These are phyloP conservation scores for Gaeumannomyces sp. DNA, from an alignment of 2,329 filamentous ascomycete genomes.

Conservation along the genomic window DNA sequence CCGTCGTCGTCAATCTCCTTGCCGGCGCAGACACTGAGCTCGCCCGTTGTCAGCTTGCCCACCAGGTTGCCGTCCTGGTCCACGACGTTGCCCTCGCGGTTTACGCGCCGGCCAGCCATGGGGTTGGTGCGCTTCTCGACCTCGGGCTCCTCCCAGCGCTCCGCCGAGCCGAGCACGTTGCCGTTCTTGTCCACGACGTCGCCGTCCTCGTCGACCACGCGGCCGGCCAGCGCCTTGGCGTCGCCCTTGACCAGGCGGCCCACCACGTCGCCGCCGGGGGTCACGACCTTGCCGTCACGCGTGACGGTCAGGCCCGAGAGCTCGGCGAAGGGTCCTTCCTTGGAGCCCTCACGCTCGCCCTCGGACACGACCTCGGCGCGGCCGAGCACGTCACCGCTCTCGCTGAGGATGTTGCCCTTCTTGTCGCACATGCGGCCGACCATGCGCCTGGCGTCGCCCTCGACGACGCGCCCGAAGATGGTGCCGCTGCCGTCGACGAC, in stretches of 20 bases:
- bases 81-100: slow-evolving; percentile 52
- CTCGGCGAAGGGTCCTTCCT: slow-evolving; percentile 65
- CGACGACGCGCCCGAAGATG: slow-evolving; percentile 59
- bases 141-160: slow-evolving; percentile 52
- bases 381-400: slow-evolving; percentile 65
- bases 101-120: slow-evolving; percentile 48
- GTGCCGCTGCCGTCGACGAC: slow-evolving; percentile 47
- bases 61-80: slow-evolving; percentile 55
- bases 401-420: slow-evolving; percentile 65
- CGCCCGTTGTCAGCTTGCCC: slow-evolving; percentile 63
- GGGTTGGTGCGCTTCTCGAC: slow-evolving; percentile 46
- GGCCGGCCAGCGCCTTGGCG: slow-evolving; percentile 64
- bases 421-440: slow-evolving; percentile 66
- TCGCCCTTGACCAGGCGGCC: slow-evolving; percentile 68
- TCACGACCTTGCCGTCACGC: slow-evolving; percentile 64
- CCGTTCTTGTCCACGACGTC: slow-evolving; percentile 75
- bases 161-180: slow-evolving; percentile 50
- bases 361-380: slow-evolving; percentile 62
- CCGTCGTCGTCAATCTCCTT: slow-evolving; percentile 66
- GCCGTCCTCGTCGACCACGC: slow-evolving; percentile 72
- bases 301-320: slow-evolving; percentile 57
- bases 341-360: slow-evolving; percentile 54
- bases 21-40: slow-evolving; percentile 56
- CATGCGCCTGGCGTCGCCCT: slow-evolving; percentile 59
- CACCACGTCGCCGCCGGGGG: slow-evolving; percentile 62